These are phyloP conservation scores for Eutrema japonicum DNA, from an alignment of 345 rosid species.

Conservation along the genomic window DNA sequence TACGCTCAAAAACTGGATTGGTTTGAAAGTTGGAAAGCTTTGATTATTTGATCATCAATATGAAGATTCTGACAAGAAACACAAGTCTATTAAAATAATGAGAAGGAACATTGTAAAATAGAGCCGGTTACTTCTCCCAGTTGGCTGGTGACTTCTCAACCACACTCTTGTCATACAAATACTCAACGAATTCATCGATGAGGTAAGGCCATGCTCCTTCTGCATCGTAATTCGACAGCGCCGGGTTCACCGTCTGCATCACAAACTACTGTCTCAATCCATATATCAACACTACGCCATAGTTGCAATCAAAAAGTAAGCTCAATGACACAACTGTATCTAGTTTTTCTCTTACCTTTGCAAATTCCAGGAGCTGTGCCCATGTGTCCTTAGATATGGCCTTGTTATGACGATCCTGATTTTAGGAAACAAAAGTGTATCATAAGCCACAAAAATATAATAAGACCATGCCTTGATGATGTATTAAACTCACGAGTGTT, in stretches of 20 bases:
- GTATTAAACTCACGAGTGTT: constrained; percentile 6
- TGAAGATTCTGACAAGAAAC: constrained; percentile 36
- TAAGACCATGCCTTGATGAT: constrained; percentile 11
- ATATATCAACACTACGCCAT: constrained; percentile 24
- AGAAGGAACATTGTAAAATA: constrained; percentile 14
- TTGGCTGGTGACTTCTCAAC: constrained; percentile 41
- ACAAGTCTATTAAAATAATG: constrained; percentile 33
- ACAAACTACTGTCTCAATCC: constrained; percentile 25
- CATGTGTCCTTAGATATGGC: constrained; percentile 97
- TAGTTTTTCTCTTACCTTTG: constrained; percentile 62
- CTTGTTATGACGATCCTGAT: constrained; percentile 93
- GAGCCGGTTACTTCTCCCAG: constrained; percentile 39
- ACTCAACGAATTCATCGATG: constrained; percentile 95
- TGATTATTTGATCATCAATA: constrained; percentile 37
- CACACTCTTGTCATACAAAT: constrained; percentile 69
- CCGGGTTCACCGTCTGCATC: constrained; percentile 67
- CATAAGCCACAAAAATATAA: constrained; percentile 23
- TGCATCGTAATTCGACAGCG: constrained; percentile 74
- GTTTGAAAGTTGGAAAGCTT: constrained; percentile 35
- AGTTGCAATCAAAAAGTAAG: constrained; percentile 22
- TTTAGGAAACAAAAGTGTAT: constrained; percentile 36
- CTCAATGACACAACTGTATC: background rate
- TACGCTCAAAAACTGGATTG: constrained; percentile 5
- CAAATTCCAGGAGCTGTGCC: constrained; percentile 92
- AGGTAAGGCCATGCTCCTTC: constrained; percentile 99